phyloP scores from a whole-genome alignment of 2,329 filamentous ascomycete species.

The Alternaria postmessia region DNA sequence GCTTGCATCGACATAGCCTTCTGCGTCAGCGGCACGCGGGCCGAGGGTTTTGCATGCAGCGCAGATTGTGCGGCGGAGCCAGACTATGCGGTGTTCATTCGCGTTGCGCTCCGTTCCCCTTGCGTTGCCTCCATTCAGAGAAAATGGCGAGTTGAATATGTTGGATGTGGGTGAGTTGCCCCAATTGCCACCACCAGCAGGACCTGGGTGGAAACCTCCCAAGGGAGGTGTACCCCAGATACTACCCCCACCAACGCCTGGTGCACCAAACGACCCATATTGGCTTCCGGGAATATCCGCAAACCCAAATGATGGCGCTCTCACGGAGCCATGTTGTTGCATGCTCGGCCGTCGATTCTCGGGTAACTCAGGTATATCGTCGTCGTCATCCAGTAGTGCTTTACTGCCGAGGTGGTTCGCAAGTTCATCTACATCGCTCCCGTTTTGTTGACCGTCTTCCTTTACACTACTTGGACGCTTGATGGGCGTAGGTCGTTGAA shows the following conservation, averaged over 20 bases:
- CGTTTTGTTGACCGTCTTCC: constrained; percentile 45
- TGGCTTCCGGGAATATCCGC: constrained; percentile 42
- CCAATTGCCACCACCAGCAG: constrained; percentile 46
- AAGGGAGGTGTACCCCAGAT: constrained; percentile 55
- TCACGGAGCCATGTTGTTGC: constrained; percentile 42
- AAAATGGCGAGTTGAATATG: constrained; percentile 33
- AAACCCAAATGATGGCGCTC: constrained; percentile 45
- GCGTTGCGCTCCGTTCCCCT: constrained; percentile 15
- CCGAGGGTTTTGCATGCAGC: constrained; percentile 75
- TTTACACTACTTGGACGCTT: constrained; percentile 81
- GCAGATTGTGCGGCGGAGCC: constrained; percentile 68
- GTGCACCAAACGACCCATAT: constrained; percentile 44
- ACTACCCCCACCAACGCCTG: constrained; percentile 37
- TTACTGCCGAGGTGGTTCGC: constrained; percentile 88
- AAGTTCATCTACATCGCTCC: constrained; percentile 72
- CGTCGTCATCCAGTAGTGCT: constrained; percentile 74
- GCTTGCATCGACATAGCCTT: constrained; percentile 75
- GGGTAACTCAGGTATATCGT: constrained; percentile 69
- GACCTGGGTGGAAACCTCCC: constrained; percentile 49
- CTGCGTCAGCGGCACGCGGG: constrained; percentile 55
- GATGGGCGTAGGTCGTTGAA: constrained; percentile 84
- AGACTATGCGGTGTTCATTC: constrained; percentile 41
- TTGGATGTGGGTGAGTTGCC: constrained; percentile 49
- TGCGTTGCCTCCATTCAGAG: too few relatives aligned
- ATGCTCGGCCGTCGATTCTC: constrained; percentile 56